phyloP scores from a whole-genome alignment of 2,329 filamentous ascomycete species.

The Aspergillus costaricaensis region DNA sequence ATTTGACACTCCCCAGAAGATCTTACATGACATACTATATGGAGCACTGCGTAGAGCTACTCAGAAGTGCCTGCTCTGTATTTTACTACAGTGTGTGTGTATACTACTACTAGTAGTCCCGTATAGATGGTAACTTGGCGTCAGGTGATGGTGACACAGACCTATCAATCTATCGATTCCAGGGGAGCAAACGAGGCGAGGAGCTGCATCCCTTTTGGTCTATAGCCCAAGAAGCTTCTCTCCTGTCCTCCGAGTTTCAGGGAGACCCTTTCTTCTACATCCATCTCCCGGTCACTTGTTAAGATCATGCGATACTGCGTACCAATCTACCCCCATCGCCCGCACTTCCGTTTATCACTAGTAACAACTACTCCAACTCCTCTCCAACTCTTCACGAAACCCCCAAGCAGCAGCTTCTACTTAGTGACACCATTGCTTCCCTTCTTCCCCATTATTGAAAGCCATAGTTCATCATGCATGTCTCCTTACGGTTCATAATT shows the following conservation, averaged over 20 bases:
- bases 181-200: background rate
- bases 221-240: background rate
- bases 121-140: too few species aligned
- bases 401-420: background rate
- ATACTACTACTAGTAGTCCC: background rate
- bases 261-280: background rate
- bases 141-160: background rate
- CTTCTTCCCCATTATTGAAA: too few species aligned
- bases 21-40: too few species aligned
- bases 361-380: background rate
- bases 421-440: background rate
- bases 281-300: background rate
- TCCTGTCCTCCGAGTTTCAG: background rate
- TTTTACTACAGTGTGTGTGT: background rate
- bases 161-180: background rate
- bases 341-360: background rate
- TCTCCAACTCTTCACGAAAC: background rate
- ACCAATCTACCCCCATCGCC: background rate
- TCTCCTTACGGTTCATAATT: too few species aligned
- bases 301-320: slow-evolving; percentile 1
- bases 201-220: background rate
- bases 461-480: too few species aligned
- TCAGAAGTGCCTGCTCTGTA: too few species aligned
- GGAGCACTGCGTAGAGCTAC: too few species aligned
- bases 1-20: too few species aligned